A percentile compares a stretch with the other conserved stretches of the same genome.
These are phyloP conservation scores for Fusarium fujikuroi DNA, from an alignment of 2,329 filamentous ascomycete species.

Conservation along the genomic window DNA sequence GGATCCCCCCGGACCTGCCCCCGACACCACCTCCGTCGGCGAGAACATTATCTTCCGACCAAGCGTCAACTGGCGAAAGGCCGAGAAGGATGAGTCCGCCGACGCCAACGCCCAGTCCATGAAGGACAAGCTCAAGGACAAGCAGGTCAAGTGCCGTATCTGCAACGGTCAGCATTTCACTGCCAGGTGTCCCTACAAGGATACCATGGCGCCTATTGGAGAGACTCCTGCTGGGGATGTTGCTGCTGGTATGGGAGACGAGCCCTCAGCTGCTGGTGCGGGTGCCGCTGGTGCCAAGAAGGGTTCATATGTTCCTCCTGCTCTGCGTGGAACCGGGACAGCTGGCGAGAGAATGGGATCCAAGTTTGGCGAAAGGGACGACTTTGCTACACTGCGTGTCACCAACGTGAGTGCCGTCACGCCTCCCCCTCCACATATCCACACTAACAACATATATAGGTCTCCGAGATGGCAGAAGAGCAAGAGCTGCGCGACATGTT, in stretches of 20 bases:
- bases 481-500: conserved; percentile 96
- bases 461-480: conserved; percentile 97
- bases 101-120: conserved; percentile 77
- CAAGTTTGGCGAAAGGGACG: conserved; percentile 94
- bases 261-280: conserved; percentile 58
- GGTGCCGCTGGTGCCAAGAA: conserved; percentile 61
- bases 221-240: conserved; percentile 66
- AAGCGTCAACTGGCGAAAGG: conserved; percentile 91
- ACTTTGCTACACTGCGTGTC: conserved; percentile 93
- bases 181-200: conserved; percentile 98
- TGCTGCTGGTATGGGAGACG: conserved; percentile 65
- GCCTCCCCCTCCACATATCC: not conserved
- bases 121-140: conserved; percentile 92
- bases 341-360: conserved; percentile 86
- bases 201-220: conserved; percentile 93
- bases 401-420: conserved; percentile 82
- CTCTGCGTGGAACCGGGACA: conserved; percentile 77
- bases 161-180: conserved; percentile 99
- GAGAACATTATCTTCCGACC: conserved; percentile 99
- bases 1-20: conserved; percentile 82
- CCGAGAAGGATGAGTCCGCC: conserved; percentile 82
- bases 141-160: conserved; percentile 99
- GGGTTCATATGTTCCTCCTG: conserved; percentile 92
- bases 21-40: conserved; percentile 90
- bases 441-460: conserved; percentile 62